A percentile compares a stretch with the other conserved stretches of the same genome.
These are phyloP conservation scores for Penicillium sp. DNA, from an alignment of 2,329 filamentous ascomycete species.

Conservation along the genomic window DNA sequence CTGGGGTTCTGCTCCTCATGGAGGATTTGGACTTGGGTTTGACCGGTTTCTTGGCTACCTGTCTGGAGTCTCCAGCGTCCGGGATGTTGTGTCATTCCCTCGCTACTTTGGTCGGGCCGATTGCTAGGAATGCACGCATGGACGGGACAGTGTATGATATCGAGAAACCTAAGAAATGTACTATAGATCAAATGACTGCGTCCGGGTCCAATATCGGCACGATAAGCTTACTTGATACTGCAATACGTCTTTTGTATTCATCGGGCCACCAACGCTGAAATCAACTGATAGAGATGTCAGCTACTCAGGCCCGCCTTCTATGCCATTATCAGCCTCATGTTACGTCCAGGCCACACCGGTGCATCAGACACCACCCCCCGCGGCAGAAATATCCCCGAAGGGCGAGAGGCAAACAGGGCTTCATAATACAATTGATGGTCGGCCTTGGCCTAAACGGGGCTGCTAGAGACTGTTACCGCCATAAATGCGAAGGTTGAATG, in stretches of 20 bases:
- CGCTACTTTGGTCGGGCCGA: conserved; percentile 62
- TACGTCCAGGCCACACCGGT: not conserved
- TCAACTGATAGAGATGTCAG: not conserved
- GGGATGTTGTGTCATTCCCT: conserved; percentile 85
- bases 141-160: conserved; percentile 21
- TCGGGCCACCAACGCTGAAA: not conserved
- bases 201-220: not conserved
- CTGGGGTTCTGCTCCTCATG: conserved; percentile 90
- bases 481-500: too few species aligned
- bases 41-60: conserved; percentile 85
- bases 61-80: conserved; percentile 76
- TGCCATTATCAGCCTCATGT: not conserved
- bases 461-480: too few species aligned
- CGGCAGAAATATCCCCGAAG: too few species aligned
- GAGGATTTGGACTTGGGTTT: conserved; percentile 87
- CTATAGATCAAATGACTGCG: conserved; percentile 13
- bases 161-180: conserved; percentile 14
- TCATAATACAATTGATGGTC: too few species aligned
- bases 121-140: conserved; percentile 38
- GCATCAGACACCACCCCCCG: too few species aligned
- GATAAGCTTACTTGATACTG: not conserved
- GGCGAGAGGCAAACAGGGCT: too few species aligned
- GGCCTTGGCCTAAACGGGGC: too few species aligned
- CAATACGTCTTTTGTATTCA: not conserved
- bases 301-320: not conserved